Evolutionary conservation across 1,284 basidiomycete genomes (phyloP).

Genomic region (Crepidotus sp.): DNA sequence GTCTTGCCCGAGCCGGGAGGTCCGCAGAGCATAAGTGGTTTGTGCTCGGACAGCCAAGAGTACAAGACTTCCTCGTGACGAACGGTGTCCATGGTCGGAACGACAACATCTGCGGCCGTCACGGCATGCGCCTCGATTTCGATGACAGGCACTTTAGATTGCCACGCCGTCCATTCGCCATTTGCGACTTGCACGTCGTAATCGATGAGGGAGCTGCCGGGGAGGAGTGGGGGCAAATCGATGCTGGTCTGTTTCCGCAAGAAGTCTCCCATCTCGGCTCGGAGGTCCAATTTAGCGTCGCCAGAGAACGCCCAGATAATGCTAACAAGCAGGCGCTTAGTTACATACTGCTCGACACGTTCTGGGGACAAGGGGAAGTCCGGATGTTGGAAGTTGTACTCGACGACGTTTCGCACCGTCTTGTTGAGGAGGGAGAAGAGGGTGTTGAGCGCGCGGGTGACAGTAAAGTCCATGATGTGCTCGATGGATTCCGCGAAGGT

Average conservation of each 20-base stretch:
- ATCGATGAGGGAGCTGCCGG: constrained; percentile 86
- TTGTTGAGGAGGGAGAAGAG: constrained; percentile 98
- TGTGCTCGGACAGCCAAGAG: constrained; percentile 98
- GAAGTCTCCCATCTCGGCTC: constrained; percentile 87
- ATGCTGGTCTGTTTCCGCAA: constrained; percentile 81
- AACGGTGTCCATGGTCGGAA: constrained; percentile 97
- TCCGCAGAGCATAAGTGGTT: constrained; percentile 96
- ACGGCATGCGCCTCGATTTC: constrained; percentile 97
- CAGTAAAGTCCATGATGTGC: constrained; percentile 99
- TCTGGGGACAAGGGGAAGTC: constrained; percentile 89
- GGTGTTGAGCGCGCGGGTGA: constrained; percentile 86
- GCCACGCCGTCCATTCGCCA: constrained; percentile 91
- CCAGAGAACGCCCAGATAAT: constrained; percentile 99
- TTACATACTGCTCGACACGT: constrained; percentile 84
- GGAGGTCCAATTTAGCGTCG: constrained; percentile 84
- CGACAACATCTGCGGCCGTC: constrained; percentile 92
- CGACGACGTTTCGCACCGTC: constrained; percentile 86
- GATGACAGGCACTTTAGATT: constrained; percentile 84
- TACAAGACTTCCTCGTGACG: constrained; percentile 98
- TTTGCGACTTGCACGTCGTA: constrained; percentile 85
- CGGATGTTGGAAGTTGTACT: constrained; percentile 90
- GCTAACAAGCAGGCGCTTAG: constrained; percentile 84
- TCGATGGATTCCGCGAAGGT: constrained; percentile 75
- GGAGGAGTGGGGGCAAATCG: constrained; percentile 71
- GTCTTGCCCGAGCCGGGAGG: constrained; percentile 99